phyloP scores from a whole-genome alignment of 2,329 filamentous ascomycete species.

The Celoporthe dispersa region DNA sequence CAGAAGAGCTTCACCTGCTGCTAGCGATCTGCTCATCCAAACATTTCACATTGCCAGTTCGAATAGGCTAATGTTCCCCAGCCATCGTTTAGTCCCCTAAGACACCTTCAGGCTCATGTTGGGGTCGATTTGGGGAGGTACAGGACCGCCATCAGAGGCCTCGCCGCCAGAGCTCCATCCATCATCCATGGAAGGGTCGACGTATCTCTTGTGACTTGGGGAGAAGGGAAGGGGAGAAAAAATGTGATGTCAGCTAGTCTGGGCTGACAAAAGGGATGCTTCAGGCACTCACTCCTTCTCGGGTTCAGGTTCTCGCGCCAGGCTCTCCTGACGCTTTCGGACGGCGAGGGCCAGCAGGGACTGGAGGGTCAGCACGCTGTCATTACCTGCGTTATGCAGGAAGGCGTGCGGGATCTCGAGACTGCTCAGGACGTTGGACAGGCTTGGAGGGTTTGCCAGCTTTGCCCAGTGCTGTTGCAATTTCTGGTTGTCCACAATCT shows the following conservation, averaged over 20 bases:
- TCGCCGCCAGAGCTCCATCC: conserved; percentile 41
- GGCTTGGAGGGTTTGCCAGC: conserved; percentile 55
- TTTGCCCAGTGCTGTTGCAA: conserved; percentile 69
- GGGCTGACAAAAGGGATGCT: background rate
- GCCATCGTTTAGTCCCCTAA: background rate
- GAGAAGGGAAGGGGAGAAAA: background rate
- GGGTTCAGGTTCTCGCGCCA: conserved; percentile 28
- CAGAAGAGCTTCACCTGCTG: too few relatives aligned
- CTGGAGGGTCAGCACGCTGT: conserved; percentile 79
- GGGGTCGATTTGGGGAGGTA: conserved; percentile 11
- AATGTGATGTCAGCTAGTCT: background rate
- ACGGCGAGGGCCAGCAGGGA: conserved; percentile 69
- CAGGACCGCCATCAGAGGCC: conserved; percentile 38
- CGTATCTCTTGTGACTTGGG: conserved; percentile 30
- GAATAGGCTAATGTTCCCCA: background rate
- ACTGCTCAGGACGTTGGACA: conserved; percentile 65
- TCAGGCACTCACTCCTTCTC: conserved; percentile 14
- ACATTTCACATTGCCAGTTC: too few relatives aligned
- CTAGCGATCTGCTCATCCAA: background rate
- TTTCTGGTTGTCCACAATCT: conserved; percentile 72
- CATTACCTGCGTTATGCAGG: conserved; percentile 88
- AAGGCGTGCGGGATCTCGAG: conserved; percentile 66
- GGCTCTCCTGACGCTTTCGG: conserved; percentile 37
- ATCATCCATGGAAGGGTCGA: conserved; percentile 33
- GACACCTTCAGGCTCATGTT: background rate